These are phyloP conservation scores for Podosphaera xanthii DNA, from an alignment of 2,329 filamentous ascomycete species.

Conservation along the genomic window DNA sequence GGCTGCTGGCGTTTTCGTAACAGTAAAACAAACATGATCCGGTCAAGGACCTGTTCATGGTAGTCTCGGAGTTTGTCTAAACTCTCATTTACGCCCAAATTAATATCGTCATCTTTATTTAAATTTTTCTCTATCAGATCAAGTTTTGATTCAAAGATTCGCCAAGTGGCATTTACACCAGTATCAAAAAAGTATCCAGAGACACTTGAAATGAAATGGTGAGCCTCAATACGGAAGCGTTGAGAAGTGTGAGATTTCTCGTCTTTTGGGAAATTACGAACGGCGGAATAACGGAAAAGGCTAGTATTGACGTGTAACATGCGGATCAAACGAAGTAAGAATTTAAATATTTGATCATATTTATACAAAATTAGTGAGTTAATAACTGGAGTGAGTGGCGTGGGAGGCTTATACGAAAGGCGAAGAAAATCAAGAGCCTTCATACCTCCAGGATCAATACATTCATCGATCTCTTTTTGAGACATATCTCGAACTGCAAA, in stretches of 20 bases:
- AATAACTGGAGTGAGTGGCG: constrained; percentile 49
- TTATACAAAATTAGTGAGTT: constrained; percentile 46
- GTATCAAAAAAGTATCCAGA: constrained; percentile 61
- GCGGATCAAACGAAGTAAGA: constrained; percentile 52
- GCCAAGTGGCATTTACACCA: constrained; percentile 54
- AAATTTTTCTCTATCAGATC: constrained; percentile 37
- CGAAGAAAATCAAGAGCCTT: constrained; percentile 85
- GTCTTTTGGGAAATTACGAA: constrained; percentile 13
- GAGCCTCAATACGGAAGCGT: constrained; percentile 52
- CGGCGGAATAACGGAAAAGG: constrained; percentile 34
- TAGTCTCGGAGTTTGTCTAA: constrained; percentile 43
- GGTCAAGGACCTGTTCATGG: constrained; percentile 52
- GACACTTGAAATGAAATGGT: constrained; percentile 54
- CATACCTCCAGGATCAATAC: constrained; percentile 61
- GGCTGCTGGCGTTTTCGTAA: constrained; percentile 54
- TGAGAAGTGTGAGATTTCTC: constrained; percentile 8
- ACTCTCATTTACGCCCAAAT: constrained; percentile 28
- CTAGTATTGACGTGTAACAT: constrained; percentile 55
- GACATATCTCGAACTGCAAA: constrained; percentile 71
- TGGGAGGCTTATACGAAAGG: constrained; percentile 59
- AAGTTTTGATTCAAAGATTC: constrained; percentile 41
- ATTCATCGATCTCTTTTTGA: constrained; percentile 55
- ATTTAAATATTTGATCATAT: constrained; percentile 69
- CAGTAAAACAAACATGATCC: constrained; percentile 51
- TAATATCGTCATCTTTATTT: constrained; percentile 18